Conservation (phyloP, 2,329 filamentous ascomycete genomes). For the Stachybotrys elegans region DNA sequence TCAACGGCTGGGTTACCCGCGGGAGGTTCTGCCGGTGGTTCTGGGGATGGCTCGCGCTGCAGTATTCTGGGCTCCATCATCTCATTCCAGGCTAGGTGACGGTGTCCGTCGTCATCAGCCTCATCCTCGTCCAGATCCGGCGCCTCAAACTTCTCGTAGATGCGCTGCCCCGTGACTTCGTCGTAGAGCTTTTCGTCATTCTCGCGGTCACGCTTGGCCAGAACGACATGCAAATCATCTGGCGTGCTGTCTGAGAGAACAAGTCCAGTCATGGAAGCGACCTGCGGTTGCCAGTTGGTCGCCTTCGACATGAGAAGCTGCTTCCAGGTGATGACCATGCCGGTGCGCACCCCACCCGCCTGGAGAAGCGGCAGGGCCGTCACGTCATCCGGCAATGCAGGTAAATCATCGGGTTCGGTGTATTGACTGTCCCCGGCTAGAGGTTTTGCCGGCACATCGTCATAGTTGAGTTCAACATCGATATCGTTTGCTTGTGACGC, state of each 20-base stretch:
- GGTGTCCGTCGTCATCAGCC: conserved; percentile 55
- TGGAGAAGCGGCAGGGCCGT: conserved; percentile 46
- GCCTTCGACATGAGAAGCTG: conserved; percentile 55
- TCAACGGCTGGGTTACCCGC: conserved; percentile 18
- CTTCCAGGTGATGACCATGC: conserved; percentile 67
- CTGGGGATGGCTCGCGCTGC: conserved; percentile 26
- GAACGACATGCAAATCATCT: conserved; percentile 49
- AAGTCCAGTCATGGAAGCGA: conserved; percentile 61
- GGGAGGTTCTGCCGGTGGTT: conserved; percentile 14
- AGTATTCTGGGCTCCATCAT: conserved; percentile 66
- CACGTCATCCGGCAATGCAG: conserved; percentile 54
- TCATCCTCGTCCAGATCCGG: conserved; percentile 59
- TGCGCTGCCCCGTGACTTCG: conserved; percentile 60
- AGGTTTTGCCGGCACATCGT: conserved; percentile 25
- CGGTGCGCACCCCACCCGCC: conserved; percentile 42
- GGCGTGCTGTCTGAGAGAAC: conserved; percentile 53
- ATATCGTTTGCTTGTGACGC: conserved; percentile 11
- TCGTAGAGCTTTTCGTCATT: conserved; percentile 57
- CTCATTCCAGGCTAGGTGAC: conserved; percentile 55
- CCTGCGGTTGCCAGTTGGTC: conserved; percentile 61
- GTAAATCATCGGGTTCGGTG: conserved; percentile 55
- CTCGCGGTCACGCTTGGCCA: conserved; percentile 65
- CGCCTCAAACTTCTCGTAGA: conserved; percentile 76
- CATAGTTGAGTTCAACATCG: conserved; percentile 35
- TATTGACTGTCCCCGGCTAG: conserved; percentile 37